A percentile compares a stretch with the other conserved stretches of the same genome.
Evolutionary conservation across 2,329 filamentous ascomycete species (phyloP).

Genomic region (Ascocoryne sarcoides): DNA sequence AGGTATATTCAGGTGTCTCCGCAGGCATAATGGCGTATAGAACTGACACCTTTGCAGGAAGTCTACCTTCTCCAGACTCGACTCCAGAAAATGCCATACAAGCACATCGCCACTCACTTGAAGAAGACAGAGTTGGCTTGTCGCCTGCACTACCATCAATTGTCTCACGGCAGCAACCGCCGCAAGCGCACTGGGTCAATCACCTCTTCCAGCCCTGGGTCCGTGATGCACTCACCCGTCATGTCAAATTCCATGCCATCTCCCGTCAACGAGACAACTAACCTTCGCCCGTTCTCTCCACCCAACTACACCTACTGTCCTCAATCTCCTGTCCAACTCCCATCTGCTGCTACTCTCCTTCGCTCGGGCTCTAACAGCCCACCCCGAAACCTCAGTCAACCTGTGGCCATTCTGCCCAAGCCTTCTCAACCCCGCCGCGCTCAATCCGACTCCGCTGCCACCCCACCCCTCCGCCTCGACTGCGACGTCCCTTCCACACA

Average conservation of each 20-base stretch:
- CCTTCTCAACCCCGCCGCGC: conserved; percentile 40
- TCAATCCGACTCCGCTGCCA: conserved; percentile 33
- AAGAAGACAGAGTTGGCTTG: conserved; percentile 86
- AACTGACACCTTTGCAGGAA: conserved; percentile 44
- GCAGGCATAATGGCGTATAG: conserved; percentile 2
- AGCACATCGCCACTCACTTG: conserved; percentile 76
- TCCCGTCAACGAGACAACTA: conserved; percentile 36
- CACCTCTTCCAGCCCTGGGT: conserved; percentile 52
- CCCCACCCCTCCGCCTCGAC: conserved; percentile 47
- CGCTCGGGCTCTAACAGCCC: conserved; percentile 43
- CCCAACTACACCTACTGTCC: conserved; percentile 32
- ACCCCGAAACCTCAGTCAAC: conserved; percentile 36
- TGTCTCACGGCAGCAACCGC: conserved; percentile 73
- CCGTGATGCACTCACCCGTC: conserved; percentile 41
- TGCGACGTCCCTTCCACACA: conserved; percentile 39
- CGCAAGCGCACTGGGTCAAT: conserved; percentile 68
- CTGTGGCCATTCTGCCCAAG: conserved; percentile 58
- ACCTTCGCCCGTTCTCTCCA: conserved; percentile 16
- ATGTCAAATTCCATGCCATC: conserved; percentile 40
- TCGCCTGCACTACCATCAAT: conserved; percentile 78
- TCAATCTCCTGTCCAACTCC: conserved; percentile 31
- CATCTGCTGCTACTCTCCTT: conserved; percentile 38
- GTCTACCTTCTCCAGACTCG: conserved; percentile 76
- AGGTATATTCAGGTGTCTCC: conserved; percentile 42
- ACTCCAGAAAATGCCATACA: conserved; percentile 83